Conservation (phyloP, 75 land plant genomes). For the Azolla pinnata region DNA sequence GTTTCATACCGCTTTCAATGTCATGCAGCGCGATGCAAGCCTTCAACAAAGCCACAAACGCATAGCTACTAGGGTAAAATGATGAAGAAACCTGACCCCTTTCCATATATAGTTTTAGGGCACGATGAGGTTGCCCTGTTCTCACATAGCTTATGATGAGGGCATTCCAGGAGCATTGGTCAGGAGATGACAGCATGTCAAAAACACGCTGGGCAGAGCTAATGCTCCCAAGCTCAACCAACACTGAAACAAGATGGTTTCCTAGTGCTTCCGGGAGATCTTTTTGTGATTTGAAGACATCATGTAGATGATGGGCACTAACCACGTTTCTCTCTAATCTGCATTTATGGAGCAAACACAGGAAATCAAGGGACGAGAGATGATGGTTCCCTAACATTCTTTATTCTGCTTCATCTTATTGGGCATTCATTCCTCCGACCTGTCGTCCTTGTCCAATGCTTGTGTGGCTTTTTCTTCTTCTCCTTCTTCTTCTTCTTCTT, state of each 20-base stretch:
- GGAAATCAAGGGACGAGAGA: too few species aligned
- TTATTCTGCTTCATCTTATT: too few species aligned
- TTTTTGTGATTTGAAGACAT: neutral
- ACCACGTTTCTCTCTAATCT: neutral
- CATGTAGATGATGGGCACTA: neutral
- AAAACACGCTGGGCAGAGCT: neutral
- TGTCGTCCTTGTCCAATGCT: too few species aligned
- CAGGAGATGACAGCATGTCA: neutral
- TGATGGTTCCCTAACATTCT: too few species aligned
- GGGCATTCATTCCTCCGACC: too few species aligned
- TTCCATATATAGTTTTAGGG: neutral
- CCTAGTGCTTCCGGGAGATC: too few species aligned
- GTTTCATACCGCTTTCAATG: slow-evolving; percentile 5
- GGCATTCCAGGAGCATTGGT: neutral
- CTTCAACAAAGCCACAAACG: slow-evolving; percentile 5
- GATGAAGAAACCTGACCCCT: too few species aligned
- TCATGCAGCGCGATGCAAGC: slow-evolving; percentile 1
- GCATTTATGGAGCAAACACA: neutral
- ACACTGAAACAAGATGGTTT: neutral
- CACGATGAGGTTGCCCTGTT: neutral
- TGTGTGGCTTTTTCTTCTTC: too few species aligned
- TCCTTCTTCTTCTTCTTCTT: too few species aligned
- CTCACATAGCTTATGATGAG: neutral
- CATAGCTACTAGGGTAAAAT: neutral
- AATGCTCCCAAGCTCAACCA: neutral